phyloP scores from a whole-genome alignment of 805 yeast species.

The Pichia nakasei region DNA sequence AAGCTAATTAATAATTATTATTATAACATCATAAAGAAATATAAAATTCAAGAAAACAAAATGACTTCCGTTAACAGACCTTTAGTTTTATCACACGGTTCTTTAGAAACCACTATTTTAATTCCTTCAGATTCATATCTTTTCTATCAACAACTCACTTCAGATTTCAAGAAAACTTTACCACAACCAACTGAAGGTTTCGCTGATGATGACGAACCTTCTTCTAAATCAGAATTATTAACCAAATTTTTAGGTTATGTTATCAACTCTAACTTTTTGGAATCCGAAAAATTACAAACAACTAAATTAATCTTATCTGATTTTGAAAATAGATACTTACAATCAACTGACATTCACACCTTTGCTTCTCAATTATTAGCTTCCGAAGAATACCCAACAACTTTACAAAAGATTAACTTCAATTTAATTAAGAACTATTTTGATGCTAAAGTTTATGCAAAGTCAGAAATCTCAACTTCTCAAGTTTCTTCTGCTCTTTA shows the following conservation, averaged over 20 bases:
- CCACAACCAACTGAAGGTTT: slow-evolving; percentile 77
- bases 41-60: neutral
- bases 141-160: slow-evolving; percentile 78
- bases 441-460: slow-evolving; percentile 26
- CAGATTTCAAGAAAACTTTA: slow-evolving; percentile 70
- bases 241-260: slow-evolving; percentile 76
- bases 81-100: slow-evolving; percentile 72
- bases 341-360: slow-evolving; percentile 76
- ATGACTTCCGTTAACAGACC: slow-evolving; percentile 48
- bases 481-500: slow-evolving; percentile 36
- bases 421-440: slow-evolving; percentile 73
- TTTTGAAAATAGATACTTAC: slow-evolving; percentile 73
- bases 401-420: slow-evolving; percentile 58
- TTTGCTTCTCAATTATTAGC: slow-evolving; percentile 67
- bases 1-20: too few relatives aligned
- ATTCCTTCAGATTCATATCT: slow-evolving; percentile 78
- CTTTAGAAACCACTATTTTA: slow-evolving; percentile 78
- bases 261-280: slow-evolving; percentile 22
- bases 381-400: slow-evolving; percentile 53
- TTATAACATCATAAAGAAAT: neutral
- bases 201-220: slow-evolving; percentile 82
- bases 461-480: slow-evolving; percentile 12
- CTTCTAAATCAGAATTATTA: slow-evolving; percentile 76
- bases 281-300: slow-evolving; percentile 40
- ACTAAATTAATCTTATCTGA: slow-evolving; percentile 65